Conservation (phyloP, 768 basidiomycete species). For the Amanita fuliginea region DNA sequence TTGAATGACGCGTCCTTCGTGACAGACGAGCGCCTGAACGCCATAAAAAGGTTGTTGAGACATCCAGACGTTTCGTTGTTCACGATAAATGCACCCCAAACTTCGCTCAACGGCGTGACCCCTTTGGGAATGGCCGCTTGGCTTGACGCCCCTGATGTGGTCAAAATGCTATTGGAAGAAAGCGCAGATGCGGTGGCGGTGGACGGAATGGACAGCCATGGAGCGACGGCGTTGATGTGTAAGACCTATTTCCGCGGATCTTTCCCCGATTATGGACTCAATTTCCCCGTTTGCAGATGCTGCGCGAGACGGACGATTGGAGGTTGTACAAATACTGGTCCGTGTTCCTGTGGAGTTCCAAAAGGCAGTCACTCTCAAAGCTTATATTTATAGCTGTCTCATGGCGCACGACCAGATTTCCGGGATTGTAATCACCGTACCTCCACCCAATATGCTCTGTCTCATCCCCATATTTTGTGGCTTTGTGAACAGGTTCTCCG, state of each 20-base stretch:
- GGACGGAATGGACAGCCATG: slow-evolving; percentile 63
- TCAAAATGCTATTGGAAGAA: slow-evolving; percentile 53
- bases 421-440: slow-evolving; percentile 65
- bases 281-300: slow-evolving; percentile 40
- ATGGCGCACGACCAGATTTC: slow-evolving; percentile 65
- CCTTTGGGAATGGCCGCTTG: slow-evolving; percentile 74
- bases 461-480: slow-evolving; percentile 56
- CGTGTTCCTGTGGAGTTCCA: slow-evolving; percentile 11
- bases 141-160: slow-evolving; percentile 52
- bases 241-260: slow-evolving; percentile 20
- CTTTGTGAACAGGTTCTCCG: slow-evolving; percentile 59
- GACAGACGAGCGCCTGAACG: slow-evolving; percentile 42
- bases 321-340: slow-evolving; percentile 61
- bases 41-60: slow-evolving; percentile 42
- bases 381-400: slow-evolving; percentile 35
- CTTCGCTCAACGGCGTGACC: slow-evolving; percentile 60
- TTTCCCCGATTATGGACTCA: slow-evolving; percentile 9
- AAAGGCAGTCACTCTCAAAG: background rate
- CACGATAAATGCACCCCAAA: slow-evolving; percentile 66
- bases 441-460: slow-evolving; percentile 55
- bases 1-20: slow-evolving; percentile 53
- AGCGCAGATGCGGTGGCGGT: slow-evolving; percentile 55
- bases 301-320: slow-evolving; percentile 57
- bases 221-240: slow-evolving; percentile 83
- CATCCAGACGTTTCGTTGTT: slow-evolving; percentile 53